Evolutionary conservation across 495 filamentous ascomycete genomes (phyloP), one percentile per base, ranked within the genome.

Genomic region (Eremomyces bilateralis): DNA sequence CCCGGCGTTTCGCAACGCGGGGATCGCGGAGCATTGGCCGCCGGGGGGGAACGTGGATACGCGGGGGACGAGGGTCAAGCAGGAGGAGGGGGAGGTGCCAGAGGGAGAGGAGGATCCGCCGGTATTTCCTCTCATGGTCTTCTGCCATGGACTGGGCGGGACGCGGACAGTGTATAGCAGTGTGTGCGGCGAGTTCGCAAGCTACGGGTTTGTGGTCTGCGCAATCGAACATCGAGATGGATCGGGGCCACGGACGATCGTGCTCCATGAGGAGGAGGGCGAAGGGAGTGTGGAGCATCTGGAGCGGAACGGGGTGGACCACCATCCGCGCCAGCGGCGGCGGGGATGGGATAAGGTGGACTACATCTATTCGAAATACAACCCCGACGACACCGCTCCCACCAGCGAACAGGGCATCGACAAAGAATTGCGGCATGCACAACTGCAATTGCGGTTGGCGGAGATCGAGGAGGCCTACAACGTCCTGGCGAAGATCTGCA

Each of bases 1-100:
- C 18, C 67, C 64, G 3, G 64, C 62, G 8, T 65, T 62, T 40
- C 54, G 64, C 27, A 73, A 75, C 30, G 43, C 59, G n/a, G 43
- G 45, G 11, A 36, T 57, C 13, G 57, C 59, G 4, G 41, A 40
- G 3, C 50, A 62, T 40, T 62, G 55, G 53, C 59, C 57, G 21
- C 48, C 54, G 4, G 28, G 41, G n/a, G 39, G 45, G 1, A 45
- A 54, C 24, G 39, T 38, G 3, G 34, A 37, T 33, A 17, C 42
- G 4, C 39, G 20, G 1, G 48, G 51, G 2, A 34, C 34, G 16
- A 43, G 51, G 21, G 50, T 46, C n/a, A 56, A 54, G 34, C 43
- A 50, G 15, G 13, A 35, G 22, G 30, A 37, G 11, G 52, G 50
- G 1, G 17, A 37, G 13, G 41, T 44, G 33, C 52, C 50, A 2